Percentiles rank a stretch among this genome's conserved stretches.
These are phyloP conservation scores for Saksenaea oblongispora DNA, from an alignment of 371 early-diverging fungal species.

Conservation along the genomic window DNA sequence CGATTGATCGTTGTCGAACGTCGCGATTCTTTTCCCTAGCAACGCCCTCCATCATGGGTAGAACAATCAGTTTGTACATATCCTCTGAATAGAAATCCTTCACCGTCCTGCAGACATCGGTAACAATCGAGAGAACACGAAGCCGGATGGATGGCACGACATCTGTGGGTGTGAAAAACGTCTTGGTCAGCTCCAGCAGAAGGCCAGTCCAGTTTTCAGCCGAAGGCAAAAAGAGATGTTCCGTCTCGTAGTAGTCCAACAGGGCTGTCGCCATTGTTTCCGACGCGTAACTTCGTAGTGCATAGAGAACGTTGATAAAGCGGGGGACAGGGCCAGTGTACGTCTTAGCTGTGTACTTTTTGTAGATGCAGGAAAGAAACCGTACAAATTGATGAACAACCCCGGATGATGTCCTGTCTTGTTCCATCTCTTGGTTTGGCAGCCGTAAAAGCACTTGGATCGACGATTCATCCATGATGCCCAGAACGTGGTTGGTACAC, in stretches of 20 bases:
- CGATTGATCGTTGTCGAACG: constrained; percentile 50
- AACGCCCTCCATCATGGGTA: constrained; percentile 59
- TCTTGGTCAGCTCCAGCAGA: constrained; percentile 54
- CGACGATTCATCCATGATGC: constrained; percentile 23
- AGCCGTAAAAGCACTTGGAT: constrained; percentile 7
- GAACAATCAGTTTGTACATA: constrained; percentile 52
- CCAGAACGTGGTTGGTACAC: constrained; percentile 21
- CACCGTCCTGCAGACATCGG: constrained; percentile 58
- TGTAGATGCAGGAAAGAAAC: constrained; percentile 29
- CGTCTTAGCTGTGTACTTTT: constrained; percentile 16
- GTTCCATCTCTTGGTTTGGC: neutral
- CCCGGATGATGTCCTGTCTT: neutral
- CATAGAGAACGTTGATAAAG: constrained; percentile 60
- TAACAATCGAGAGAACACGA: constrained; percentile 53
- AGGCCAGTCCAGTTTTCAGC: constrained; percentile 61
- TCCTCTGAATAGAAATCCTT: constrained; percentile 60
- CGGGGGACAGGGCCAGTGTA: constrained; percentile 50
- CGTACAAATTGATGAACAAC: constrained; percentile 27
- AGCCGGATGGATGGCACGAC: constrained; percentile 42
- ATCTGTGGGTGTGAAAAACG: constrained; percentile 54
- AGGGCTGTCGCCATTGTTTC: constrained; percentile 58
- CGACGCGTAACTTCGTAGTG: constrained; percentile 54
- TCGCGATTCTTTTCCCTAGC: constrained; percentile 50
- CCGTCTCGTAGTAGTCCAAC: constrained; percentile 60
- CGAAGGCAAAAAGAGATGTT: constrained; percentile 67